Evolutionary conservation across 2,329 filamentous ascomycete species (phyloP).

Genomic region (Neofusicoccum kwambonambiense): DNA sequence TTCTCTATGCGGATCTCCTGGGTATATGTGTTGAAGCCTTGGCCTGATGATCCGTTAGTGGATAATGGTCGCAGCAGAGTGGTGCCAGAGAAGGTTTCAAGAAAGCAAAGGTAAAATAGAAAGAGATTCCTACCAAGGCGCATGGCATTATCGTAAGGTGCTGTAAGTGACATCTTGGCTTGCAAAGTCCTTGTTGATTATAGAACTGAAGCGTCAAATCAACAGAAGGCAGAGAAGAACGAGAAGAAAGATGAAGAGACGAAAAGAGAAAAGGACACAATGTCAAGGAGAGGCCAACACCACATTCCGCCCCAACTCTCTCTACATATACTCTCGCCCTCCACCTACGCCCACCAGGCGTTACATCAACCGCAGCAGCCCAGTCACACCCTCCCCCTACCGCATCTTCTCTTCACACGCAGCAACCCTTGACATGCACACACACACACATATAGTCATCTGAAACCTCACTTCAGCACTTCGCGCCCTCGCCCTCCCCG

Average conservation of each 20-base stretch:
- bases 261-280: neutral
- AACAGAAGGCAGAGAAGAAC: neutral
- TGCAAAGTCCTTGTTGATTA: neutral
- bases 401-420: neutral
- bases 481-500: neutral
- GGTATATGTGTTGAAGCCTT: conserved; percentile 43
- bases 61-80: neutral
- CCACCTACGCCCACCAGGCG: neutral
- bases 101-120: neutral
- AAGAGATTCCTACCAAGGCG: conserved; percentile 28
- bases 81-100: neutral
- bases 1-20: conserved; percentile 41
- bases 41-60: conserved; percentile 22
- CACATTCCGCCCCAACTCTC: neutral
- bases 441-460: neutral
- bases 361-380: neutral
- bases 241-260: neutral
- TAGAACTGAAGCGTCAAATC: neutral
- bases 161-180: conserved; percentile 31
- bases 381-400: neutral
- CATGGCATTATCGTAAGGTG: conserved; percentile 40
- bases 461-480: conserved; percentile 1
- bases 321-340: neutral
- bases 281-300: neutral
- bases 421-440: neutral